Evolutionary conservation across 2,329 filamentous ascomycete genomes (phyloP).

Genomic region (Penicillium vulpinum): DNA sequence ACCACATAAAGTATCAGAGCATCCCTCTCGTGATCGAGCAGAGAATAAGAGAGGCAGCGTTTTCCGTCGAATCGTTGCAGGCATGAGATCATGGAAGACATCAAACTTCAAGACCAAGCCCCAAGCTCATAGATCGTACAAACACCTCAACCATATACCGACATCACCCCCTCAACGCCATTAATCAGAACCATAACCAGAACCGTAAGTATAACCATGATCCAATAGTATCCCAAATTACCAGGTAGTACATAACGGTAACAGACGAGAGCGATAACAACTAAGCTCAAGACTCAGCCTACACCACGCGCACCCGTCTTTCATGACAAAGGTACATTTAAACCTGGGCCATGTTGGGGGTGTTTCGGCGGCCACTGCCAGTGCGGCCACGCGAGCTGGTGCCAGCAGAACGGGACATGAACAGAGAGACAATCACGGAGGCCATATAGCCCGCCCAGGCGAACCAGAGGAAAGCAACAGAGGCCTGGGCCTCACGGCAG

Average conservation of each 20-base stretch:
- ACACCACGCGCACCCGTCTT: neutral
- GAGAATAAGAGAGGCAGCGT: neutral
- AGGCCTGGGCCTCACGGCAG: slow-evolving; percentile 54
- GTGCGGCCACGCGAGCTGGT: slow-evolving; percentile 37
- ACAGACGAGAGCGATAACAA: neutral
- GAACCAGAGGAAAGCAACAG: slow-evolving; percentile 55
- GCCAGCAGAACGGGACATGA: slow-evolving; percentile 36
- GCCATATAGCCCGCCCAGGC: slow-evolving; percentile 47
- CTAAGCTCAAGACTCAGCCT: neutral
- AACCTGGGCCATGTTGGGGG: slow-evolving; percentile 48
- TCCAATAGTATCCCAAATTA: slow-evolving; percentile 1
- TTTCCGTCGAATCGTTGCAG: slow-evolving; percentile 1
- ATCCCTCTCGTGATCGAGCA: neutral
- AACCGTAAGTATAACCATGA: neutral
- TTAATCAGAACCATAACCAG: neutral
- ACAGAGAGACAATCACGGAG: slow-evolving; percentile 43
- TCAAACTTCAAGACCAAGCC: neutral
- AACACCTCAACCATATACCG: neutral
- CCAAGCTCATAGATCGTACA: neutral
- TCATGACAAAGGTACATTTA: slow-evolving; percentile 24
- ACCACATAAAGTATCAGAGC: slow-evolving; percentile 5
- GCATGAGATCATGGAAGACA: slow-evolving; percentile 1
- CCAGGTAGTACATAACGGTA: neutral
- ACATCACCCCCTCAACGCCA: neutral
- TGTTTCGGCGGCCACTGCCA: slow-evolving; percentile 33